Base-by-base conservation (phyloP, 164 flowering plant species). In the Euptelea pleiosperma region DNA sequence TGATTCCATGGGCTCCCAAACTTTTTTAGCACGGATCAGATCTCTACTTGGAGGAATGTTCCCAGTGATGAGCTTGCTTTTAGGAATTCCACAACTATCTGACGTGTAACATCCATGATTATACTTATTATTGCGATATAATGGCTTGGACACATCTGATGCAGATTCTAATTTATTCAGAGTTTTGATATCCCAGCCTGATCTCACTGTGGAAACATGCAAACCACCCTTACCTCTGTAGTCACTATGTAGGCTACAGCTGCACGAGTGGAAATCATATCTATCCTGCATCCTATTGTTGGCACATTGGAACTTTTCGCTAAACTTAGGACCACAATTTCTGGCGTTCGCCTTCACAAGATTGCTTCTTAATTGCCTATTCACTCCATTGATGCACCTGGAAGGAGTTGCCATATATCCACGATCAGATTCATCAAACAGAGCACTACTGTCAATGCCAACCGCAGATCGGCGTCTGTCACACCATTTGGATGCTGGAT, bases 1-100 rank as follows among this genome's bases (percentile, higher is more conserved):
- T 47, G 82, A 70, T 56, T 88, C 91, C 66, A 76, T 45, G 18
- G 96, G 96, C 73, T 88, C 98, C 98, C 96, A 89, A 31, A 87
- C 91, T 76, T 87, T 79, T 84, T 79, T 87, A 6, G 72, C 59
- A 60, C 71, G 72, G 50, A 61, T 61, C 12, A 63, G 26, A 62
- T 78, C 88, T 64, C 79, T 71, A 47, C 63, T 59, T 58, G 66
- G 52, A 63, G 75, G 49, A 75, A 68, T 72, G 52, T 57, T 78
- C 14, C 77, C 76, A 0, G 21, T 14, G 11, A 39, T 65, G 31
- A 45, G 40, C 79, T 73, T 89, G 69, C 63, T 73, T 72, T 79
- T 85, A 29, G 79, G 37, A 67, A 81, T 75, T 42, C 79, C 83
- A 73, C 63, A 64, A 64, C 58, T 68, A 37, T 82, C 94, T 35